Conservation (phyloP, 1,284 basidiomycete genomes). For the Stygiomarasmius scandens region DNA sequence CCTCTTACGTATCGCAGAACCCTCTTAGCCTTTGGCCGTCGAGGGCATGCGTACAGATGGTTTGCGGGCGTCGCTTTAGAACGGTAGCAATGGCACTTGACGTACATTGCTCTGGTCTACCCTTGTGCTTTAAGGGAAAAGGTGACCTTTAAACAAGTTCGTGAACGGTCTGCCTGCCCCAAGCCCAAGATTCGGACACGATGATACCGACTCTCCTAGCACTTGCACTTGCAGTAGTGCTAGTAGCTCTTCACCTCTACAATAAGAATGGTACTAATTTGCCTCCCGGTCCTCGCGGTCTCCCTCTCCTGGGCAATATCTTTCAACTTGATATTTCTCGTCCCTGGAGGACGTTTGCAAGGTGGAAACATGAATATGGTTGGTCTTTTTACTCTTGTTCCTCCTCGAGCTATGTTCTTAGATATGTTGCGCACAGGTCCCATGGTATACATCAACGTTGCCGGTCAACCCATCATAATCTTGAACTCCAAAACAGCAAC, state of each 20-base stretch:
- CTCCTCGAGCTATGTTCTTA: neutral
- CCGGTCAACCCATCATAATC: slow-evolving; percentile 6
- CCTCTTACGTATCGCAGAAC: too few relatives aligned
- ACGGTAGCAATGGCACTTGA: too few relatives aligned
- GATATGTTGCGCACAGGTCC: neutral
- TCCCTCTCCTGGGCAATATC: slow-evolving; percentile 20
- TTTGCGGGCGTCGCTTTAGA: too few relatives aligned
- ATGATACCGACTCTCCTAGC: too few relatives aligned
- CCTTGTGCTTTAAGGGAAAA: too few relatives aligned
- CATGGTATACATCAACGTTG: slow-evolving; percentile 10
- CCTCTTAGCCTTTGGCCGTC: too few relatives aligned
- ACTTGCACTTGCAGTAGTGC: too few relatives aligned
- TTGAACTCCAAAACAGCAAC: slow-evolving; percentile 7
- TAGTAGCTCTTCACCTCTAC: neutral
- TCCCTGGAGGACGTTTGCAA: slow-evolving; percentile 9
- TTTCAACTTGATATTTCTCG: slow-evolving; percentile 15
- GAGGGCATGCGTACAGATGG: too few relatives aligned
- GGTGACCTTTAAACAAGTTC: too few relatives aligned
- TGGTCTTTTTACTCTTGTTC: neutral
- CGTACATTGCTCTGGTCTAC: too few relatives aligned
- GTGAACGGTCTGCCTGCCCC: too few relatives aligned
- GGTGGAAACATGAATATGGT: slow-evolving; percentile 9
- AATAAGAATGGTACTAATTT: neutral
- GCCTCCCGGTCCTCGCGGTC: slow-evolving; percentile 21
- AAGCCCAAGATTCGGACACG: too few relatives aligned